Conservation (phyloP, 2,329 filamentous ascomycete species). For the Trichoderma polysporum region DNA sequence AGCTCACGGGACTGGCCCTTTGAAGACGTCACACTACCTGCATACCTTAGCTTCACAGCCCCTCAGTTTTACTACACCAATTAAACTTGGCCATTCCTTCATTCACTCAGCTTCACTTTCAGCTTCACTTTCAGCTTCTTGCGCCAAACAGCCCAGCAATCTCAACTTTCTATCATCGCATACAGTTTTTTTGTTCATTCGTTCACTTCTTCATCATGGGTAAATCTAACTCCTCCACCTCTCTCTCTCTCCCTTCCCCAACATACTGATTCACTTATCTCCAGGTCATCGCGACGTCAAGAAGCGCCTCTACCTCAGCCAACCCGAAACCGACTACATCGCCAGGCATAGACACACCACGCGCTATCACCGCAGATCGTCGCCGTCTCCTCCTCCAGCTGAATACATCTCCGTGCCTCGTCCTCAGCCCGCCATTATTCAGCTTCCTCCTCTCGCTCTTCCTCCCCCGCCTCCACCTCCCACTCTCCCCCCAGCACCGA, state of each 20-base stretch:
- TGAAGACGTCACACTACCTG: background rate
- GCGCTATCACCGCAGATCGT: conserved; percentile 35
- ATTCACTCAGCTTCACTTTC: background rate
- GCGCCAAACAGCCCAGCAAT: background rate
- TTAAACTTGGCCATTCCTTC: background rate
- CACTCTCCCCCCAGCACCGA: conserved; percentile 25
- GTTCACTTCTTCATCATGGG: conserved; percentile 5
- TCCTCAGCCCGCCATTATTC: conserved; percentile 25
- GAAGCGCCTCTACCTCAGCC: conserved; percentile 44
- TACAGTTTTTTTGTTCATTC: background rate
- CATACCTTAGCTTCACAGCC: background rate
- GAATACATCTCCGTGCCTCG: conserved; percentile 24
- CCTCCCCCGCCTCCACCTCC: conserved; percentile 26
- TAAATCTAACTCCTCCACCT: background rate
- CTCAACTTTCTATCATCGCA: background rate
- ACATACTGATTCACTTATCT: background rate
- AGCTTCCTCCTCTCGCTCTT: conserved; percentile 13
- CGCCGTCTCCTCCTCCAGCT: conserved; percentile 34
- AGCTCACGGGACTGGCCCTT: background rate
- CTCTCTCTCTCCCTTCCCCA: background rate
- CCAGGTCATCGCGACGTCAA: conserved; percentile 28
- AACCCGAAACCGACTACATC: conserved; percentile 41
- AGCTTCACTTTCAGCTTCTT: background rate
- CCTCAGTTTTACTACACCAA: background rate
- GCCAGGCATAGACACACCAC: conserved; percentile 40